These are phyloP conservation scores for Sporothrix brunneoviolacea DNA, from an alignment of 2,329 filamentous ascomycete species.

Conservation along the genomic window DNA sequence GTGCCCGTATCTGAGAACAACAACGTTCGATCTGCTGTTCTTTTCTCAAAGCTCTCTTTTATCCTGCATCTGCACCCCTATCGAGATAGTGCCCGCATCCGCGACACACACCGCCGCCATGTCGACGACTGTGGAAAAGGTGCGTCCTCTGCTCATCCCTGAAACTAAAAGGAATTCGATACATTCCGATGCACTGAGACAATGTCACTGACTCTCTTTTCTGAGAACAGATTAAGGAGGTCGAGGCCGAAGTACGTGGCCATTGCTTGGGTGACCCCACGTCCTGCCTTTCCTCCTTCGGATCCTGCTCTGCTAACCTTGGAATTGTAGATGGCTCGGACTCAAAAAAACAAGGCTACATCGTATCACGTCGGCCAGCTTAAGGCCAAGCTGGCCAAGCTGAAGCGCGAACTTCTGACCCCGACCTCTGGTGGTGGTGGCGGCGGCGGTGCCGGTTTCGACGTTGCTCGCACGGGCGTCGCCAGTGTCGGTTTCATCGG, in stretches of 20 bases:
- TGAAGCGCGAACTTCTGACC: conserved; percentile 91
- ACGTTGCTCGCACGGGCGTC: conserved; percentile 95
- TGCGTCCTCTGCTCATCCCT: conserved; percentile 28
- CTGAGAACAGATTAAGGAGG: conserved; percentile 75
- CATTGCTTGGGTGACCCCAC: not conserved
- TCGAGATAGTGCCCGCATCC: not conserved
- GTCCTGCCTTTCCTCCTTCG: not conserved
- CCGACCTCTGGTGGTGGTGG: conserved; percentile 74
- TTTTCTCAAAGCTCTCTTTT: too few relatives aligned
- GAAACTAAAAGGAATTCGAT: too few relatives aligned
- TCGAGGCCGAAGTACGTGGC: conserved; percentile 79
- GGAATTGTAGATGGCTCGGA: conserved; percentile 71
- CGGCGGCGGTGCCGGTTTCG: conserved; percentile 82
- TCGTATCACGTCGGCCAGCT: conserved; percentile 91
- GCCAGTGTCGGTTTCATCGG: conserved; percentile 97
- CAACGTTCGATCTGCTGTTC: too few relatives aligned
- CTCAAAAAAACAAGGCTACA: conserved; percentile 95
- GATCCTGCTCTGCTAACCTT: not conserved
- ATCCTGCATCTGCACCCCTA: not conserved
- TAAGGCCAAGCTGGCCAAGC: conserved; percentile 96
- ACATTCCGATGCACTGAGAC: not conserved
- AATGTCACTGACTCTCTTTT: conserved; percentile 9
- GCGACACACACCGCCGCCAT: conserved; percentile 48
- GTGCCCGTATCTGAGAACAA: too few relatives aligned
- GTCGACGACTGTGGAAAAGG: conserved; percentile 97